Conservation (phyloP, 768 basidiomycete species). For the Tylopilus subfusipes region DNA sequence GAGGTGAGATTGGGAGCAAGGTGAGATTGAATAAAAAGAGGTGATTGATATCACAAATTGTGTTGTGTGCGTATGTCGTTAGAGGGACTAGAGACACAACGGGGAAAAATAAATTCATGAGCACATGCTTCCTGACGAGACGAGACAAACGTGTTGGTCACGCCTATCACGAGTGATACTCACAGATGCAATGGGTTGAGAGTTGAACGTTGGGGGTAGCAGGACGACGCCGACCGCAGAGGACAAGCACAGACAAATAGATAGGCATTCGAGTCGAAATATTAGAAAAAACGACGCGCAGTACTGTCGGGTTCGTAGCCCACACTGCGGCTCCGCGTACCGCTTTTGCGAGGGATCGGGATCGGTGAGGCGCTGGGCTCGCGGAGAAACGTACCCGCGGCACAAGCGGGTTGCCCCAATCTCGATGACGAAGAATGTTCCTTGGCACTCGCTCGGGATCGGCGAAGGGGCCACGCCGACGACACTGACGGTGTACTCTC, state of each 20-base stretch:
- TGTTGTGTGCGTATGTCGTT: background rate
- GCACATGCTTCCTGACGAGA: background rate
- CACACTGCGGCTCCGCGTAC: slow-evolving; percentile 27
- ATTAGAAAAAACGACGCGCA: slow-evolving; percentile 17
- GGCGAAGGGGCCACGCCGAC: slow-evolving; percentile 17
- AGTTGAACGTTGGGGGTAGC: background rate
- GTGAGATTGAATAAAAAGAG: background rate
- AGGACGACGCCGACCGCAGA: background rate
- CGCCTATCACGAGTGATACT: slow-evolving; percentile 12
- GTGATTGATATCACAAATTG: slow-evolving; percentile 5
- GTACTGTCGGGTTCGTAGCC: slow-evolving; percentile 17
- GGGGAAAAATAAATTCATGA: slow-evolving; percentile 13
- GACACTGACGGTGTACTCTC: slow-evolving; percentile 31
- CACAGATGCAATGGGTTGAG: slow-evolving; percentile 9
- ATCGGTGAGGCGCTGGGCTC: slow-evolving; percentile 27
- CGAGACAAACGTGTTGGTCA: slow-evolving; percentile 1
- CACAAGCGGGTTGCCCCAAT: slow-evolving; percentile 1
- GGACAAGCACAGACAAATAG: background rate
- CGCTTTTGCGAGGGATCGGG: slow-evolving; percentile 18
- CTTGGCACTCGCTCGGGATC: slow-evolving; percentile 8
- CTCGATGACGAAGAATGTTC: slow-evolving; percentile 9
- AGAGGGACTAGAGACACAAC: slow-evolving; percentile 16
- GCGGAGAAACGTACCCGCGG: slow-evolving; percentile 24
- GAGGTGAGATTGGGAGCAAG: too few relatives aligned
- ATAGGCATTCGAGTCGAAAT: background rate